These are phyloP conservation scores for Psidium friedrichsthalianum DNA, from an alignment of 345 rosid species.

Conservation along the genomic window DNA sequence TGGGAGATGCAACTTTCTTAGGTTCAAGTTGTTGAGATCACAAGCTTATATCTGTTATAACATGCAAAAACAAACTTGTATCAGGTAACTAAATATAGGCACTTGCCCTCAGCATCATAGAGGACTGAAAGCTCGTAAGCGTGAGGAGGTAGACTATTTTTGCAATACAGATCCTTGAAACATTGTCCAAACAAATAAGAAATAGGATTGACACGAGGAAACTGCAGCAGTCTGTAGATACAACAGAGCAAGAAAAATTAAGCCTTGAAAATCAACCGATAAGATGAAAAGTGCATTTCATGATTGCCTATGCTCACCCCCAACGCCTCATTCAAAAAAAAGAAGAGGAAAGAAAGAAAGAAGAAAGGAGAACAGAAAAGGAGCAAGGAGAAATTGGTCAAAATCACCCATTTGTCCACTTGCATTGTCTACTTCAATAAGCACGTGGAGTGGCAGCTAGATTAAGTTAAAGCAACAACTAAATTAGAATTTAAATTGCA, in stretches of 20 bases:
- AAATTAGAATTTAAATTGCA: background rate
- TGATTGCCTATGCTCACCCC: background rate
- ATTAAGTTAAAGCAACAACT: background rate
- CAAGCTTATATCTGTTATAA: slow-evolving; percentile 70
- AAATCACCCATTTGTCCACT: background rate
- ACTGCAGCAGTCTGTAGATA: background rate
- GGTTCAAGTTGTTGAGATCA: slow-evolving; percentile 72
- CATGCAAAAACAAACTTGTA: background rate
- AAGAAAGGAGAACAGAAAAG: background rate
- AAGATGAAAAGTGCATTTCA: background rate
- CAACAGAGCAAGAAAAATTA: background rate
- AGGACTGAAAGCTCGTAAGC: background rate
- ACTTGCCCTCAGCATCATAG: background rate
- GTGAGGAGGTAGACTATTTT: background rate
- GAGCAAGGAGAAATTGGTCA: background rate
- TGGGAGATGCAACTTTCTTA: slow-evolving; percentile 68
- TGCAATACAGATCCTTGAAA: background rate
- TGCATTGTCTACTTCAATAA: background rate
- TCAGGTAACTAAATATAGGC: background rate
- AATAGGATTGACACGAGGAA: background rate
- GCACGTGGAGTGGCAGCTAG: background rate
- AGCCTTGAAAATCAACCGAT: background rate
- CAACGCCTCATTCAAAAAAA: background rate
- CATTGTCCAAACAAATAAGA: background rate
- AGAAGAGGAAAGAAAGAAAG: background rate